Conservation (phyloP, 495 filamentous ascomycete species). For the Penicillium nucicola region DNA sequence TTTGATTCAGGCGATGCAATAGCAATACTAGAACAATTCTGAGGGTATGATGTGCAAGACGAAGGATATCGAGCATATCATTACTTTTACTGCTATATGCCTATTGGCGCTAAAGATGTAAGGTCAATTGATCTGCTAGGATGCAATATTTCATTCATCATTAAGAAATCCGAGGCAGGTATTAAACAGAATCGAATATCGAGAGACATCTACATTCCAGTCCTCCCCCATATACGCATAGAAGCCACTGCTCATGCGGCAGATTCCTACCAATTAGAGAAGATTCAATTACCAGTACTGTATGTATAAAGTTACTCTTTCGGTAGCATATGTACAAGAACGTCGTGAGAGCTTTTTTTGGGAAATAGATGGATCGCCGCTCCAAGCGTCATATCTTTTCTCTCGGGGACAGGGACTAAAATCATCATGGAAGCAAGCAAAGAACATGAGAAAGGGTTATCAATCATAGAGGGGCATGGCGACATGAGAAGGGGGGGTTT, state of each 20-base stretch:
- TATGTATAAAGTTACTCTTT: constrained; percentile 20
- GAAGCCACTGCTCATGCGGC: neutral
- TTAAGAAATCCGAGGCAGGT: too few species aligned
- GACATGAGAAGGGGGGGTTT: constrained; percentile 23
- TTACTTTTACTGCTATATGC: too few species aligned
- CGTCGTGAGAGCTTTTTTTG: constrained; percentile 8
- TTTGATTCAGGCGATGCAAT: too few species aligned
- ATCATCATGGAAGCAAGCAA: constrained; percentile 11
- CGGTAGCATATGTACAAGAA: constrained; percentile 22
- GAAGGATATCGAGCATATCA: too few species aligned
- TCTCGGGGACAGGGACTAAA: constrained; percentile 6
- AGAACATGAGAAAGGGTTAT: constrained; percentile 16
- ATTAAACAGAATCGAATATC: too few species aligned
- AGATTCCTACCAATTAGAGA: constrained; percentile 5
- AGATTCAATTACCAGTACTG: constrained; percentile 6
- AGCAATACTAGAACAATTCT: too few species aligned
- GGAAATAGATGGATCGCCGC: constrained; percentile 6
- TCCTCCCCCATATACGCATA: too few species aligned
- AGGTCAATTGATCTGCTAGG: too few species aligned
- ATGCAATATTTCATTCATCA: too few species aligned
- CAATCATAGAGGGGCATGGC: constrained; percentile 29
- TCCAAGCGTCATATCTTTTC: constrained; percentile 16
- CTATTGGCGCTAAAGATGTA: too few species aligned
- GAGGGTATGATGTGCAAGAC: too few species aligned
- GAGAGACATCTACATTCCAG: too few species aligned